Conservation (phyloP, 768 basidiomycete species). For the Serpula lacrymans region DNA sequence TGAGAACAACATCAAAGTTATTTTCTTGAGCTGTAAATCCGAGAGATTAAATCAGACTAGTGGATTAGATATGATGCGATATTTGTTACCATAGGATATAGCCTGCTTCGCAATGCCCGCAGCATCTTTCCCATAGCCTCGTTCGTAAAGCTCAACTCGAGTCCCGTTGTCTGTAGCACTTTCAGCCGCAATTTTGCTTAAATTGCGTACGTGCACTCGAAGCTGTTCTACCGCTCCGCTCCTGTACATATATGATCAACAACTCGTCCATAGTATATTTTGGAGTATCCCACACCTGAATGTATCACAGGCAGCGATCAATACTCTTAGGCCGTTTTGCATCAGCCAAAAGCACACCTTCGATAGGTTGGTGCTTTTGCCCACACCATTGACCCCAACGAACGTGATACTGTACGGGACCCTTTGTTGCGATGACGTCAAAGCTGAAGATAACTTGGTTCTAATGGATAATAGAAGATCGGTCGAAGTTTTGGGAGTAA, state of each 20-base stretch:
- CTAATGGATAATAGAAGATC: conserved; percentile 92
- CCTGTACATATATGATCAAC: conserved; percentile 34
- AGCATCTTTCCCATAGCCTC: conserved; percentile 98
- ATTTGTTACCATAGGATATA: conserved; percentile 71
- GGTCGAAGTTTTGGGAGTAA: conserved; percentile 97
- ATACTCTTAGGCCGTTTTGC: conserved; percentile 87
- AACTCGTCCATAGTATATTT: not conserved
- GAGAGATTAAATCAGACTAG: conserved; percentile 7
- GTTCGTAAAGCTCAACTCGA: conserved; percentile 90
- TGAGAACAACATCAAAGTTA: conserved; percentile 93
- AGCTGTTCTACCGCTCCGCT: conserved; percentile 98
- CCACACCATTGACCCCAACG: conserved; percentile 98
- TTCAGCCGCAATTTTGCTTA: conserved; percentile 77
- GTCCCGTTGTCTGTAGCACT: conserved; percentile 67
- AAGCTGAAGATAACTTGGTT: conserved; percentile 73
- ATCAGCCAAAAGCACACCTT: conserved; percentile 99
- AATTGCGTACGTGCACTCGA: conserved; percentile 91
- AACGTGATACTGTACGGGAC: conserved; percentile 93
- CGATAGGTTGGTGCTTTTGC: conserved; percentile 95
- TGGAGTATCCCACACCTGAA: conserved; percentile 60
- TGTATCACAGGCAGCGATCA: conserved; percentile 98
- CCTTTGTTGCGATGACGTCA: conserved; percentile 72
- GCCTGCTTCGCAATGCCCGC: conserved; percentile 97
- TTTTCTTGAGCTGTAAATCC: conserved; percentile 70
- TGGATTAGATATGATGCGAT: not conserved